Evolutionary conservation across 805 yeast species (phyloP).

Genomic region (Schwanniomyces yamadae): DNA sequence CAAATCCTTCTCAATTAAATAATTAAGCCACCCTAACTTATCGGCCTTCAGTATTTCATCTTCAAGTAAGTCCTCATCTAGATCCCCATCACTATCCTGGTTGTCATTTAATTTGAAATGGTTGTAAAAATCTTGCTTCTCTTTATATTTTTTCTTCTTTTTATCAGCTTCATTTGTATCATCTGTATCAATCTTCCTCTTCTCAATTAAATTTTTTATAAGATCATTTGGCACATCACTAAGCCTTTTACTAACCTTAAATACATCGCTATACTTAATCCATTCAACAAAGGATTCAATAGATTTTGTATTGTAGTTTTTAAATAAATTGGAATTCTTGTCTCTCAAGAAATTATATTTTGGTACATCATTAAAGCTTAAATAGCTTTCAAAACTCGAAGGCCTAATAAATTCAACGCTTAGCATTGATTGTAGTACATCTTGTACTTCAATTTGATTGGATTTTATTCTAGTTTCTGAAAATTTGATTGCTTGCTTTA

Average conservation of each 20-base stretch:
- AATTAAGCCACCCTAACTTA: conserved; percentile 36
- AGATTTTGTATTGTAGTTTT: conserved; percentile 34
- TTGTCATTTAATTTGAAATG: conserved; percentile 28
- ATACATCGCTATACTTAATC: conserved; percentile 30
- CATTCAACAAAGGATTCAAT: conserved; percentile 38
- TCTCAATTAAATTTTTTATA: conserved; percentile 35
- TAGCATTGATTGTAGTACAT: conserved; percentile 68
- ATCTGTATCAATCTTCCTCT: conserved; percentile 35
- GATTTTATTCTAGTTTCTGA: conserved; percentile 43
- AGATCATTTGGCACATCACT: conserved; percentile 30
- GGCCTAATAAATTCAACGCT: conserved; percentile 65
- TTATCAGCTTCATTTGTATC: conserved; percentile 36
- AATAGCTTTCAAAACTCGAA: conserved; percentile 28
- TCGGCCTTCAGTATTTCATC: conserved; percentile 21
- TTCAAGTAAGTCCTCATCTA: conserved; percentile 18
- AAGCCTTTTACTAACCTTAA: conserved; percentile 19
- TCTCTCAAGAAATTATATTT: conserved; percentile 10
- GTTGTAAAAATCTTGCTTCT: conserved; percentile 40
- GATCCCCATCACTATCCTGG: conserved; percentile 20
- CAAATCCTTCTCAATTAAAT: conserved; percentile 33
- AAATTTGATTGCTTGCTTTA: conserved; percentile 48
- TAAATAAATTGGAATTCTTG: conserved; percentile 12
- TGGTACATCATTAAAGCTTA: conserved; percentile 45
- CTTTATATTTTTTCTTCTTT: conserved; percentile 32
- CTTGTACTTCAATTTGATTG: conserved; percentile 55